These are phyloP conservation scores for Cerioporus squamosus DNA, from an alignment of 1,284 basidiomycete species.

Conservation along the genomic window DNA sequence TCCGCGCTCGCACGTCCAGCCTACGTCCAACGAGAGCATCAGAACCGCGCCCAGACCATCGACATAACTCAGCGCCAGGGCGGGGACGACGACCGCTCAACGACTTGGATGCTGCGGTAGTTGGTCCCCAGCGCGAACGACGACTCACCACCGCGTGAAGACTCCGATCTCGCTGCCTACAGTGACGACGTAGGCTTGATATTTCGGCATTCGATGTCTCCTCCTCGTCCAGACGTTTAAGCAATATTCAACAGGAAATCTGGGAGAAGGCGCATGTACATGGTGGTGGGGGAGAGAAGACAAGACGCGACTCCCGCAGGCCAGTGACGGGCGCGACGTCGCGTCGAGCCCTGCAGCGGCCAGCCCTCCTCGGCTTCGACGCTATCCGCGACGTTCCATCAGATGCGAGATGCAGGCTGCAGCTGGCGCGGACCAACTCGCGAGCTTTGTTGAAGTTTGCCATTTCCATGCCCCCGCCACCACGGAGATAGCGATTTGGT, in stretches of 20 bases:
- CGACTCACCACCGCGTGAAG: constrained; percentile 49
- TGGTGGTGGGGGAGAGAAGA: constrained; percentile 1
- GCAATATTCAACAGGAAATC: no score
- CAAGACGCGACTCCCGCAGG: neutral
- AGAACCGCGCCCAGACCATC: neutral
- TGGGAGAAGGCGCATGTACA: no score
- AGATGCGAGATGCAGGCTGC: constrained; percentile 7
- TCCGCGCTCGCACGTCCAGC: constrained; percentile 47
- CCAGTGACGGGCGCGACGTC: no score
- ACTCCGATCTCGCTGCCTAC: constrained; percentile 50
- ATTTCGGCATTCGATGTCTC: constrained; percentile 39
- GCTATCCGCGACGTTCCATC: constrained; percentile 5
- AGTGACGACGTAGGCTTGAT: constrained; percentile 50
- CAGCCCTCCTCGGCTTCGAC: no score
- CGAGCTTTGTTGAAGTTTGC: no score
- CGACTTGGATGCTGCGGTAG: constrained; percentile 2
- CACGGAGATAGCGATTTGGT: constrained; percentile 1
- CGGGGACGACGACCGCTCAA: neutral
- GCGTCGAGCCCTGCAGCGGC: no score
- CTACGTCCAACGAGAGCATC: constrained; percentile 31
- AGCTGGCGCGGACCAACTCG: neutral
- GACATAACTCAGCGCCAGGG: neutral
- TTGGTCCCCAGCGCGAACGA: no score
- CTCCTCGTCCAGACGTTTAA: neutral
- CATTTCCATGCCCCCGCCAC: neutral